A percentile compares a stretch with the other conserved stretches of the same genome.
These are phyloP conservation scores for Lactarius sp. DNA, from an alignment of 768 basidiomycete species.

Conservation along the genomic window DNA sequence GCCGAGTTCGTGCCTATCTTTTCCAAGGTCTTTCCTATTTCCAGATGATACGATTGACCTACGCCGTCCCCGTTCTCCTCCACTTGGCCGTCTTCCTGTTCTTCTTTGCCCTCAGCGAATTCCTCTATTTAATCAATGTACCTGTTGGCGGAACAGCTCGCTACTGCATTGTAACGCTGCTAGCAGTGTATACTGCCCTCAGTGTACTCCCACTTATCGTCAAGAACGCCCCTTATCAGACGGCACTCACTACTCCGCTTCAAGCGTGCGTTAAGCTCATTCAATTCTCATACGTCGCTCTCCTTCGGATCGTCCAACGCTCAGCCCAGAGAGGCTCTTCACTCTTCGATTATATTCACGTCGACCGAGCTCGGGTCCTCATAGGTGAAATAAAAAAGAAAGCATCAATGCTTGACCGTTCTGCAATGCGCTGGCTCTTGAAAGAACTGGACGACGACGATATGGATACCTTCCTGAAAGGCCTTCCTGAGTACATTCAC, in stretches of 20 bases:
- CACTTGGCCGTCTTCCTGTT: constrained; percentile 17
- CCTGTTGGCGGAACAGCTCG: background rate
- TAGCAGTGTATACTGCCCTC: background rate
- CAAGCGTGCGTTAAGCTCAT: background rate
- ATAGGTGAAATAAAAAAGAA: background rate
- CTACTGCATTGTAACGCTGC: background rate
- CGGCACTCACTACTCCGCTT: constrained; percentile 9
- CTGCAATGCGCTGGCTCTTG: constrained; percentile 5
- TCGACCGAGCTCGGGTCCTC: background rate
- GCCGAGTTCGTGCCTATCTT: constrained; percentile 7
- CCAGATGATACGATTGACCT: constrained; percentile 1
- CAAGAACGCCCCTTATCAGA: constrained; percentile 13
- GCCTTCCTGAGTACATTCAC: constrained; percentile 8
- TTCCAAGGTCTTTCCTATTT: background rate
- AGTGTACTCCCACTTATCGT: constrained; percentile 10
- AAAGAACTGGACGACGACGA: background rate
- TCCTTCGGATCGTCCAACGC: background rate
- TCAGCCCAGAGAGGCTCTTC: background rate
- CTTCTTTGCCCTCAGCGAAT: constrained; percentile 8
- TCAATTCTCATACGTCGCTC: background rate
- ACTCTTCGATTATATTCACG: background rate
- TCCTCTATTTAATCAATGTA: background rate
- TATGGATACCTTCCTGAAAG: constrained; percentile 1
- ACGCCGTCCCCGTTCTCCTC: constrained; percentile 1
- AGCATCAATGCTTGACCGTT: background rate